Base-by-base conservation (phyloP, 805 yeast species). In the Wickerhamiella cacticola region DNA sequence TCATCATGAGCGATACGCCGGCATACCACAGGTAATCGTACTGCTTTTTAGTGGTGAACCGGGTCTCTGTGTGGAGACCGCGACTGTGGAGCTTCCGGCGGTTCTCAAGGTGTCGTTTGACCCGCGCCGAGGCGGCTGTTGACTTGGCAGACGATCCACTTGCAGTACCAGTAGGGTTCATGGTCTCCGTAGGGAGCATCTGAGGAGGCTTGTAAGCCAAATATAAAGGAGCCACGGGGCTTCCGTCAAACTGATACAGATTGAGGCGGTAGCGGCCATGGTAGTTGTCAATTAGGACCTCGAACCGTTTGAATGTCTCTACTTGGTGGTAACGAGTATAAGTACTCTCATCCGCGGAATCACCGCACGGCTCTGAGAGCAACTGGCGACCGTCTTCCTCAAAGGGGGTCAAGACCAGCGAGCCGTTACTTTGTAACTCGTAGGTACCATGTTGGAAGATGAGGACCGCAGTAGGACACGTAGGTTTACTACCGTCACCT, bases 321-420 rank as follows among this genome's bases (percentile, higher is more conserved):
- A 71, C 63, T 65, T 84, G 94, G 49, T 71, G 69, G 66, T 84
- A 92, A 55, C 95, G 73, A 6, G 76, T 61, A 63, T 92, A 92
- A 7, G 41, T 39, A 38, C 61, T 56, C 53, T 73, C 78, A n/a
- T 70, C 66, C n/a, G 21, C 5, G 40, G 41, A 25, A 5, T 28
- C 16, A 18, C 45, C 50, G 64, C 98, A 92, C 5, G 98, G 98
- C 26, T 83, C 82, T 55, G 89, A 79, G 49, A 86, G 69, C 46
- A 92, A 70, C 63, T 88, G 96, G 64, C 98, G 79, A 13, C 97
- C 97, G 62, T 92, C 98, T 33, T 84, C 87, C 10, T 68, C 75
- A 55, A 85, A 72, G 2, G 98, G 96, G 1, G 72, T 71, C 53
- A 92, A 67, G 1, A 69, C 63, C 50, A 92, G 60, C 5, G 85